Percentiles rank a stretch among this genome's conserved stretches.
Conservation (phyloP, 116 monocot species). For the Zostera marina region DNA sequence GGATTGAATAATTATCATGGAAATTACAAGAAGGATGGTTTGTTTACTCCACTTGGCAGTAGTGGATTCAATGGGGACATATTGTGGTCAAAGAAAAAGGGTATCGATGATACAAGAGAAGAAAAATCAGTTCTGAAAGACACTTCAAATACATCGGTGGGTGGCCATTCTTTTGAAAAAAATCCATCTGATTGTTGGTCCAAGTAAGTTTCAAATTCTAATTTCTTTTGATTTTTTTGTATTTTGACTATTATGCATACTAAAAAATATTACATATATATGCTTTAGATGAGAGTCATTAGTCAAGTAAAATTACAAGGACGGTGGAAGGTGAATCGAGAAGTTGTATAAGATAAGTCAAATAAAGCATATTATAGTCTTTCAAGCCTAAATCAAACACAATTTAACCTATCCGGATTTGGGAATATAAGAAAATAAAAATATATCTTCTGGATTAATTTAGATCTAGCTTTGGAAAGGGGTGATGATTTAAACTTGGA, state of each 20-base stretch:
- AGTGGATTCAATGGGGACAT: constrained; percentile 17
- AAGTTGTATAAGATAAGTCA: too few species aligned
- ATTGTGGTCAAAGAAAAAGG: constrained; percentile 26
- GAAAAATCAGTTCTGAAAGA: constrained; percentile 25
- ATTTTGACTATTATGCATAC: background rate
- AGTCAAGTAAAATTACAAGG: too few species aligned
- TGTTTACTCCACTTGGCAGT: constrained; percentile 17
- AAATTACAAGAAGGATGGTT: constrained; percentile 25
- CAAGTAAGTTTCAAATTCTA: constrained; percentile 10
- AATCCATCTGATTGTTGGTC: constrained; percentile 9
- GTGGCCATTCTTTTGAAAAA: constrained; percentile 17
- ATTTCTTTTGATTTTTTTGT: background rate
- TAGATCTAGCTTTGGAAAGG: too few species aligned
- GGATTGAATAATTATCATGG: constrained; percentile 7
- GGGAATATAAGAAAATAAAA: too few species aligned
- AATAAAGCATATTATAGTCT: too few species aligned
- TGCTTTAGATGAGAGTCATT: too few species aligned
- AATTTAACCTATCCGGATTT: too few species aligned
- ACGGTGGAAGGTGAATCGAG: too few species aligned
- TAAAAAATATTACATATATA: too few species aligned
- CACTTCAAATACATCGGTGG: constrained; percentile 15
- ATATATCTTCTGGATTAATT: too few species aligned
- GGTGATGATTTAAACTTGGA: too few species aligned
- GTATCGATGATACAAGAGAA: constrained; percentile 23
- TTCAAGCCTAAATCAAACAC: too few species aligned